Conservation (phyloP, 345 rosid species). For the Gossypium rotundifolium region DNA sequence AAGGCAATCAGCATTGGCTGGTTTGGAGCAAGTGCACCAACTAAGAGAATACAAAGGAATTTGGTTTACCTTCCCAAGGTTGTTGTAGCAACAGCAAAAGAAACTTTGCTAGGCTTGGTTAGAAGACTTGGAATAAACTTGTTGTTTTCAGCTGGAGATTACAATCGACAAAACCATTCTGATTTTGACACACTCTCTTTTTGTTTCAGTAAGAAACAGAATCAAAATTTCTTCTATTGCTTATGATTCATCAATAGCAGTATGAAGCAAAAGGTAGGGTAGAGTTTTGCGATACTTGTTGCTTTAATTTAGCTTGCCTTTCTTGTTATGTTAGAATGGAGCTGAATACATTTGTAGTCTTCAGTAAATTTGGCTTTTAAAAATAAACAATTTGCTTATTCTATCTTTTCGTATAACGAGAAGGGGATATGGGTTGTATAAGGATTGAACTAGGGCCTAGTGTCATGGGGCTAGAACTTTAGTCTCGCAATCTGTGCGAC, state of each 20-base stretch:
- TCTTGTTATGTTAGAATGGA: background rate
- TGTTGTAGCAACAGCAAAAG: constrained; percentile 62
- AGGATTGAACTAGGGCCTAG: no score
- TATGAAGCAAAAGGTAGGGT: constrained; percentile 14
- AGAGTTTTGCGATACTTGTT: background rate
- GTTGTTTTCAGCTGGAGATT: constrained; percentile 16
- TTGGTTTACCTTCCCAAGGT: constrained; percentile 62
- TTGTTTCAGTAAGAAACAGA: constrained; percentile 21
- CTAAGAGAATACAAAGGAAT: constrained; percentile 68
- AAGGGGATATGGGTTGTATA: no score
- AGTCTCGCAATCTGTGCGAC: no score
- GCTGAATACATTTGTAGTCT: background rate
- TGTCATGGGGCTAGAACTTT: no score
- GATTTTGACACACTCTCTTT: constrained; percentile 14
- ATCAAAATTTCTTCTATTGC: constrained; percentile 21
- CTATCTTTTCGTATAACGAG: background rate
- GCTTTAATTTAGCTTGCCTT: background rate
- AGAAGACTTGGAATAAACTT: background rate
- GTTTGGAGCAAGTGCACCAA: constrained; percentile 92
- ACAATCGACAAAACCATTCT: constrained; percentile 1
- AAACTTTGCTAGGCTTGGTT: constrained; percentile 28
- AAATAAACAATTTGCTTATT: background rate
- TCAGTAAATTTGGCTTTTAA: background rate
- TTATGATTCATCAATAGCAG: constrained; percentile 17
- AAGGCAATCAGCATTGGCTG: constrained; percentile 69